Percentiles rank a stretch among this genome's conserved stretches.
These are phyloP conservation scores for Candida nemodendra DNA, from an alignment of 805 yeast species.

Conservation along the genomic window DNA sequence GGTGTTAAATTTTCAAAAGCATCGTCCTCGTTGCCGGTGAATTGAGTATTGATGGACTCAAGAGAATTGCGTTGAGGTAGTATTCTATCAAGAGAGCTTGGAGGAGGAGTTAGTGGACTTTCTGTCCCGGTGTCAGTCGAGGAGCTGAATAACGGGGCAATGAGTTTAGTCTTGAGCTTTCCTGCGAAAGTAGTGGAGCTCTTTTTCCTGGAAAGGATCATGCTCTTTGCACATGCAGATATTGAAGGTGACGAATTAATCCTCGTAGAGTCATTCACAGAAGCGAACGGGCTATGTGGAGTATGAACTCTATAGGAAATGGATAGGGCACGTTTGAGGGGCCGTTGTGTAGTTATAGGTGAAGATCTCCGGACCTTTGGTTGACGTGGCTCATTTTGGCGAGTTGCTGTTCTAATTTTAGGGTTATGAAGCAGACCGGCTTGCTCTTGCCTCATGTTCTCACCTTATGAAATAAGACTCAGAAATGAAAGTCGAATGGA, in stretches of 20 bases:
- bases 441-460: not conserved
- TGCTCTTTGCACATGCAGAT: slow-evolving; percentile 15
- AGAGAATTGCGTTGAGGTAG: slow-evolving; percentile 6
- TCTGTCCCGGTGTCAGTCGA: slow-evolving; percentile 37
- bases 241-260: slow-evolving; percentile 15
- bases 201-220: slow-evolving; percentile 14
- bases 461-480: too few relatives aligned
- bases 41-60: slow-evolving; percentile 12
- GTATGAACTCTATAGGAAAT: slow-evolving; percentile 23
- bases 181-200: slow-evolving; percentile 12
- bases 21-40: slow-evolving; percentile 12
- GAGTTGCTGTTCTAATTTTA: not conserved
- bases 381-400: slow-evolving; percentile 8
- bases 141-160: slow-evolving; percentile 28
- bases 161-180: slow-evolving; percentile 15
- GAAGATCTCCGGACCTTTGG: slow-evolving; percentile 14
- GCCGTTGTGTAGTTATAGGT: slow-evolving; percentile 26
- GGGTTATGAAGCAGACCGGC: not conserved
- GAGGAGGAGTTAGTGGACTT: slow-evolving; percentile 6
- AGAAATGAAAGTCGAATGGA: too few relatives aligned
- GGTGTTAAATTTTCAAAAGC: slow-evolving; percentile 6
- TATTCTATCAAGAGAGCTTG: slow-evolving; percentile 1
- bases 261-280: slow-evolving; percentile 7
- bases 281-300: slow-evolving; percentile 11
- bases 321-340: slow-evolving; percentile 30